phyloP scores from a whole-genome alignment of 768 basidiomycete species.

The Tremella fuciformis region DNA sequence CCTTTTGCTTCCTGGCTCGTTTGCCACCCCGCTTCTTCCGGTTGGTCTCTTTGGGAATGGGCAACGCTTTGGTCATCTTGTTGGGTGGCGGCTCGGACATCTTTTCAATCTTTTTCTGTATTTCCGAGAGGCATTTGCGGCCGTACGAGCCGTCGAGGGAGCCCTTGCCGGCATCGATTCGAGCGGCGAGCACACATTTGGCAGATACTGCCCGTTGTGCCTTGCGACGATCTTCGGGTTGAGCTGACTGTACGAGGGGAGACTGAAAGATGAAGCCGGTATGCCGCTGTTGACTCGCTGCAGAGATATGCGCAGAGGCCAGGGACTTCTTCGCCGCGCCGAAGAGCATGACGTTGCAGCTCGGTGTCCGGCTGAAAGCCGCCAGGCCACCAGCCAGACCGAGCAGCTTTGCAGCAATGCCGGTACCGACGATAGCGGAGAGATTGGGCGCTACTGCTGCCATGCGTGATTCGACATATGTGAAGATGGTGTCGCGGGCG shows the following conservation, averaged over 20 bases:
- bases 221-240: conserved; percentile 84
- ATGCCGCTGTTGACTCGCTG: conserved; percentile 79
- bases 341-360: conserved; percentile 85
- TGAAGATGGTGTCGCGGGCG: conserved; percentile 92
- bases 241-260: conserved; percentile 77
- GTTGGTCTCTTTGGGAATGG: conserved; percentile 89
- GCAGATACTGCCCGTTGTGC: conserved; percentile 91
- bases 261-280: conserved; percentile 97
- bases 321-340: conserved; percentile 92
- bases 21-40: conserved; percentile 92
- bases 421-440: conserved; percentile 96
- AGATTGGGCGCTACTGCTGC: conserved; percentile 96
- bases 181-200: conserved; percentile 80
- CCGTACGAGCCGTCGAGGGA: conserved; percentile 76
- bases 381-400: conserved; percentile 93
- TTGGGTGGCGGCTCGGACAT: conserved; percentile 89
- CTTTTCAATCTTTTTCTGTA: conserved; percentile 88
- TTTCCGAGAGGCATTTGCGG: conserved; percentile 70
- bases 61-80: conserved; percentile 88
- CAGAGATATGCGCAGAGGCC: conserved; percentile 72
- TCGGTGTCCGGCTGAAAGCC: conserved; percentile 87
- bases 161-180: conserved; percentile 88
- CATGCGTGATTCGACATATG: conserved; percentile 99
- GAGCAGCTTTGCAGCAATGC: conserved; percentile 94
- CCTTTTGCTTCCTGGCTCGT: conserved; percentile 98